phyloP scores from a whole-genome alignment of 2,329 filamentous ascomycete genomes.

The Pseudogymnoascus sp. region DNA sequence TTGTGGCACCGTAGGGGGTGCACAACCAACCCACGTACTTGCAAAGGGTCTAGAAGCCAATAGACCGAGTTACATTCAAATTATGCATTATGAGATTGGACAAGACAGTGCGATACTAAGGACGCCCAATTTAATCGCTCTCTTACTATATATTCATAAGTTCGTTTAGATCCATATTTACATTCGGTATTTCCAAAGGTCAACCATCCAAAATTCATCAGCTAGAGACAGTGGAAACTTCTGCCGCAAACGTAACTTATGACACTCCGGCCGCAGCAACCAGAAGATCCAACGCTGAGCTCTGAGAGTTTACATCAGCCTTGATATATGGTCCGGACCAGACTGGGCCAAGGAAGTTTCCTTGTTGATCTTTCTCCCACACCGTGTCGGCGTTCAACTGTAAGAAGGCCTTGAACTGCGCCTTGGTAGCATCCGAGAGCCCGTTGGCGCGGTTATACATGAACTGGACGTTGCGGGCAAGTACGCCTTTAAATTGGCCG shows the following conservation, averaged over 20 bases:
- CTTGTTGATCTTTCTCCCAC: slow-evolving; percentile 52
- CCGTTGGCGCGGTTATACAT: slow-evolving; percentile 37
- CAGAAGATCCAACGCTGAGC: slow-evolving; percentile 59
- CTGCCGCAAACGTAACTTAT: not conserved
- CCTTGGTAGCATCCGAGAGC: slow-evolving; percentile 38
- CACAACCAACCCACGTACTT: not conserved
- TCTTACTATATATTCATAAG: not conserved
- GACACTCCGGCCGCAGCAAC: slow-evolving; percentile 46
- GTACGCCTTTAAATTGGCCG: slow-evolving; percentile 67
- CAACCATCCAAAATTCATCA: not conserved
- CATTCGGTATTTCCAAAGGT: not conserved
- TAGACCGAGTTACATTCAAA: not conserved
- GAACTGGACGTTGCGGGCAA: slow-evolving; percentile 56
- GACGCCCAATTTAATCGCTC: not conserved
- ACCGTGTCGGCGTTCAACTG: slow-evolving; percentile 57
- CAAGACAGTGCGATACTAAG: not conserved
- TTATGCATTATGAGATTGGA: not conserved
- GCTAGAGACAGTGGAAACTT: not conserved
- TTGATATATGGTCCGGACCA: slow-evolving; percentile 57
- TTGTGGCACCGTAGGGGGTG: not conserved
- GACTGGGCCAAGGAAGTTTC: slow-evolving; percentile 50
- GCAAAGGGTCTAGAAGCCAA: not conserved
- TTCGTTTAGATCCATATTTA: not conserved
- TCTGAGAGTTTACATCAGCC: slow-evolving; percentile 54
- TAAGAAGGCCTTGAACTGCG: slow-evolving; percentile 48